Evolutionary conservation across 2,329 filamentous ascomycete species (phyloP), one percentile per base, ranked within the genome.

Genomic region (Aspergillus fijiensis): DNA sequence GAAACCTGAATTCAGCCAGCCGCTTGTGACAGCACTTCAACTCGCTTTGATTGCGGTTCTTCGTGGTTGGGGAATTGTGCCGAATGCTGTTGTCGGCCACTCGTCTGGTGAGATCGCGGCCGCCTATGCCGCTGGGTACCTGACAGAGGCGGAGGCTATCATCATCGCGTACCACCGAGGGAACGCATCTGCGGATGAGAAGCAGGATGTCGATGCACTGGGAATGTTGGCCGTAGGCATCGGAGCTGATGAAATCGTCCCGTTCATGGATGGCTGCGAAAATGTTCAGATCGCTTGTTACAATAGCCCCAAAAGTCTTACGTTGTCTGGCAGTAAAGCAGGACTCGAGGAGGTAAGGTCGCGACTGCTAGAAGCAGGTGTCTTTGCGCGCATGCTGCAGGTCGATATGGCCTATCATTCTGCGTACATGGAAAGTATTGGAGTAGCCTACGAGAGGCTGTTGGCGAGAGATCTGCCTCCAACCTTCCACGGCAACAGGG

Each of bases 291-390:
- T 76, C 3, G 79, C 76, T 0, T 79, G 77, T 31, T 63, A 73
- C 49, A 81, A 81, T 62, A 73, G 70, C 3, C 72, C 72, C 0
- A 59, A 61, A 2, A 79, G 72, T 50, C 65, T 78, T 1, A 80
- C 77, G 0, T 25, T 79, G 0, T 76, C 75, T 2, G 76, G 76
- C 0, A 31, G 7, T 16, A 27, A 19, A 9, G 19, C 16, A 10
- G 35, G 7, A 4, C 39, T 54, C 7, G 11, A 45, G n/a, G 71
- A 76, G 27, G 49, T 39, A 0, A 63, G 69, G 3, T 66, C 61
- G 4, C 61, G 74, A 1, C 58, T 66, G 1, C 63, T 70, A 19
- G 39, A 70, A 5, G 56, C 68, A 49, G 49, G 60, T 2, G 55
- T 25, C 2, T 72, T 74, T 52, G 65, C 62, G 4, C 65, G 72